Base-by-base conservation (phyloP, 352 stramenopile genomes). In the Phytophthora europaea region DNA sequence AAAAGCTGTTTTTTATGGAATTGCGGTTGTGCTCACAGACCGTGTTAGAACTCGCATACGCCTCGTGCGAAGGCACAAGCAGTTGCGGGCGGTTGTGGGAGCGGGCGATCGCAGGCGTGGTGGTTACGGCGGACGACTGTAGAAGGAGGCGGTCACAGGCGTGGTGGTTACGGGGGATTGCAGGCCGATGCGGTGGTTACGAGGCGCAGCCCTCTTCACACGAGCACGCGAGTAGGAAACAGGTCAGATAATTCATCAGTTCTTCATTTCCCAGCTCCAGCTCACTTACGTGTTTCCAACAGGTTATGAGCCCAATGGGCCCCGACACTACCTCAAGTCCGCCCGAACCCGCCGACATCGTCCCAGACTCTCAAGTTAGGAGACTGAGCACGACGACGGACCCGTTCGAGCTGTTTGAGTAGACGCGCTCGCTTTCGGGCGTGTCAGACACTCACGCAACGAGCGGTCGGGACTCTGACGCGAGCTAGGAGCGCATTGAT, bases 1-100 rank as follows among this genome's bases (percentile, higher is more conserved):
- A 31, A n/a, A 45, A 45, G 6, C 6, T 45, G 38, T 16, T 45
- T 45, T 8, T 45, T 15, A 45, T 18, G 38, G 38, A 45, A 45
- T 45, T 6, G 36, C 38, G 7, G 38, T 16, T 45, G 38, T 16
- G 18, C 38, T 26, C 22, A 54, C 73, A 7, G 48, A 89, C 83
- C 79, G 16, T 4, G 43, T 50, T 48, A 4, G 40, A 48, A 48
- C 40, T 48, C 40, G 40, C 40, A 22, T 12, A 9, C 15, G 16
- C 8, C 20, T 12, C 40, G 40, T 22, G 40, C 40, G 40, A 48
- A 20, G 40, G 40, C n/a, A n/a, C n/a, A n/a, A n/a, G n/a, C n/a
- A n/a, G n/a, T n/a, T 48, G 8, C 40, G 40, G 40, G 40, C 40
- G 15, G 40, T 48, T 48, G 38, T 12, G 38, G 15, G 15, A n/a